Base-by-base conservation (phyloP, 805 yeast genomes). In the Starmerella tilneyi region DNA sequence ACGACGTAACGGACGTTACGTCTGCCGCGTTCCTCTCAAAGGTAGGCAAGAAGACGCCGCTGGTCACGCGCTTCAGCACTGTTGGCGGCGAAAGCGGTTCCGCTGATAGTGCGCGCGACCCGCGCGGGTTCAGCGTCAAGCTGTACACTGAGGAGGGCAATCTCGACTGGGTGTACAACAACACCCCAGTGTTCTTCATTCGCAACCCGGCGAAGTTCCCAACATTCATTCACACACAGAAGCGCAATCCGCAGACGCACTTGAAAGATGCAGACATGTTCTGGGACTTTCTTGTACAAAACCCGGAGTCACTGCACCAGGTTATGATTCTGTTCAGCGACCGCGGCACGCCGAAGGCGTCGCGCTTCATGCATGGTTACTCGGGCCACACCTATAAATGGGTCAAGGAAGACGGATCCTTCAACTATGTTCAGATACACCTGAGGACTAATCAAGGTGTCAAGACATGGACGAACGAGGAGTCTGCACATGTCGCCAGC, bases 41-140 rank as follows among this genome's bases (percentile, higher is more conserved):
- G 37, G 71, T 81, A 45, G 96, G 96, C 55, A 84, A 84, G 68
- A 81, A 77, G 66, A 83, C 94, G 28, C 75, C 74, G 60, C 72
- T 78, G 49, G 63, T 76, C 45, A 61, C 69, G 32, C 69, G 82
- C 48, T 75, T 77, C 63, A 74, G 80, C 41, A 77, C 83, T 17
- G 84, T 78, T 28, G 83, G 81, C 49, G 83, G 83, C 41, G 84
- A 79, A 62, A 64, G 64, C 55, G 84, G 82, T 41, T 68, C 80
- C 31, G 73, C 83, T 9, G 84, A 78, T 55, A 65, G 79, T 19
- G 76, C 73, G 15, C 73, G 84, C 59, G 84, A 78, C 57, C 84
- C 84, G 35, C 71, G 84, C 58, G 84, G 84, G 3, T 79, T 77
- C 59, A 65, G 81, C 13, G 73, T 75, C 35, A 79, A 79, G 63